A percentile compares a stretch with the other conserved stretches of the same genome.
Evolutionary conservation across 768 basidiomycete species (phyloP).

Genomic region (Udeniomyces megalosporus): DNA sequence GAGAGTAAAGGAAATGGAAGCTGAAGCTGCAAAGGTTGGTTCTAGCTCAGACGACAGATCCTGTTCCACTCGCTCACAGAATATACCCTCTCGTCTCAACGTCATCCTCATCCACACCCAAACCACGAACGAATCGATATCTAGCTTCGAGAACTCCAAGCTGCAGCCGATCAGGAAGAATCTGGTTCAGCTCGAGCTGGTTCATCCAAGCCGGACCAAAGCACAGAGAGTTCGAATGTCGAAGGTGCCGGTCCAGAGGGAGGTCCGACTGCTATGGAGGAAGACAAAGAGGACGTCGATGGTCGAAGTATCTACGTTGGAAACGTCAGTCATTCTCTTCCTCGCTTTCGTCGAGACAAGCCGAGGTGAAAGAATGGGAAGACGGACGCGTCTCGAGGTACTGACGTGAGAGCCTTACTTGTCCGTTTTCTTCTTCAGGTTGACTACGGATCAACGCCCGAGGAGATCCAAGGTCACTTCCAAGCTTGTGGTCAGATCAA

Average conservation of each 20-base stretch:
- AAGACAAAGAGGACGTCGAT: conserved; percentile 69
- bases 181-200: conserved; percentile 13
- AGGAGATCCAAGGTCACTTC: conserved; percentile 95
- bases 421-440: conserved; percentile 41
- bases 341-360: background rate
- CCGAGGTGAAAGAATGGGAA: too few species aligned
- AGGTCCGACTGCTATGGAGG: too few species aligned
- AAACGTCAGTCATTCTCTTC: conserved; percentile 42
- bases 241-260: too few species aligned
- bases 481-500: conserved; percentile 96
- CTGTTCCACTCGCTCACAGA: conserved; percentile 10
- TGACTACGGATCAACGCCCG: conserved; percentile 90
- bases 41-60: too few species aligned
- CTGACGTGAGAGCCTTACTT: background rate
- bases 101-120: too few species aligned
- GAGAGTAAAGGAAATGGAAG: conserved; percentile 29
- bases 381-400: too few species aligned
- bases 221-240: conserved; percentile 38
- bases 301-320: conserved; percentile 82
- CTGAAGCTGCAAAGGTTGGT: conserved; percentile 25
- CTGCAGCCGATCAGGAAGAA: conserved; percentile 19
- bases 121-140: too few species aligned
- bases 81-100: background rate
- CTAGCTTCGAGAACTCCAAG: conserved; percentile 17
- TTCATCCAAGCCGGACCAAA: conserved; percentile 8